Base-by-base conservation (phyloP, 2,329 filamentous ascomycete species). In the Neofusicoccum umdonicola region DNA sequence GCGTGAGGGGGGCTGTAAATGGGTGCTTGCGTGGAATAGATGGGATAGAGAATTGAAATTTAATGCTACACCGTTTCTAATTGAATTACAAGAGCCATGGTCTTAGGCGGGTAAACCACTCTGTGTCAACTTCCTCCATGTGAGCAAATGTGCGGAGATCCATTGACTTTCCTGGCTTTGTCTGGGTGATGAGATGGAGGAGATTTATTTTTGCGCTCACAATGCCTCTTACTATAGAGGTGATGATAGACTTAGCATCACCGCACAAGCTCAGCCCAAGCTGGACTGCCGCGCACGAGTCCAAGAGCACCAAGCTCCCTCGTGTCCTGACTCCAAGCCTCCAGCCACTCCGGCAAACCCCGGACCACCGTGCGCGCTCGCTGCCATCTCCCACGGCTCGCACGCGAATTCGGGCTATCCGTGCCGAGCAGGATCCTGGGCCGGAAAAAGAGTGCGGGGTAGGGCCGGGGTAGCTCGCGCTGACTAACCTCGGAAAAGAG, bases 361-460 rank as follows among this genome's bases (percentile, higher is more conserved):
- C 52, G 52, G 8, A 17, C 8, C n/a, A n/a, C 17, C 42, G 47
- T 22, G 22, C 22, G 34, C 27, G 4, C 27, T 31, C 27, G 27
- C 27, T 31, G 4, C 27, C 27, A 31, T 31, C 27, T 31, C 27
- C 6, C 27, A 31, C 27, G 27, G 27, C 27, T 31, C 6, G 27
- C 27, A 31, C 27, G 27, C 27, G 6, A 6, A 6, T 31, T 31
- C 27, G 27, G 27, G 27, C 27, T 31, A 31, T 31, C 27, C 17
- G 34, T 15, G 3, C 50, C 50, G 50, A 52, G 50, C 7, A 52
- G 50, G 50, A 52, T 39, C 27, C 19, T 6, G 50, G 2, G 8
- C 31, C 50, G 50, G 50, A 54, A 19, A 54, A 52, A 19, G 50
- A 1, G 56, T 60, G 56, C 56, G 56, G 41, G 41, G 54, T 56